Conservation (phyloP, 257 asterid genomes). For the Ligustrum vulgare region DNA sequence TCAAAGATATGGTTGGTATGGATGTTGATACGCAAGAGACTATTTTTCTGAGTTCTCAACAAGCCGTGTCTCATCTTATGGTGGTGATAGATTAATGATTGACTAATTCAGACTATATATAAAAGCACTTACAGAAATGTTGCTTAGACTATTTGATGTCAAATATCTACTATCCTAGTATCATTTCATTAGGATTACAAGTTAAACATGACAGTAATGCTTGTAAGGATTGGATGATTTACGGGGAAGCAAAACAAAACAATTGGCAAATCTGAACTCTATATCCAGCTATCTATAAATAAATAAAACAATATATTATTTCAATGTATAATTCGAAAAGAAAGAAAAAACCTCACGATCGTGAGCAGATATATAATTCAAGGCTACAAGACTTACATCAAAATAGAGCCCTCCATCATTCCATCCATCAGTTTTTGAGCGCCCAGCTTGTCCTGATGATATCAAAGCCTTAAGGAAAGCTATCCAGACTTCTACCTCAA, state of each 20-base stretch:
- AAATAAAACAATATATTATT: not conserved
- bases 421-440: constrained; percentile 96
- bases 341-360: not conserved
- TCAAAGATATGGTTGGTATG: too few relatives aligned
- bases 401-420: constrained; percentile 79
- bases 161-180: constrained; percentile 64
- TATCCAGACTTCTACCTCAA: constrained; percentile 93
- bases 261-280: not conserved
- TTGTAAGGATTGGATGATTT: not conserved
- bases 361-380: constrained; percentile 10
- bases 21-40: too few relatives aligned
- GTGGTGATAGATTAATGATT: too few relatives aligned
- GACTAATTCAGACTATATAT: too few relatives aligned
- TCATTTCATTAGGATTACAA: constrained; percentile 8
- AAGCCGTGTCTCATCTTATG: too few relatives aligned
- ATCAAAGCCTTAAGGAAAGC: constrained; percentile 78
- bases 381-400: constrained; percentile 51
- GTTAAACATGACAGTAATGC: constrained; percentile 12
- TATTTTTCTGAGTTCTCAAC: too few relatives aligned
- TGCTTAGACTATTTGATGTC: constrained; percentile 74
- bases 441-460: constrained; percentile 75
- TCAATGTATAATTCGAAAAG: not conserved
- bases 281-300: not conserved
- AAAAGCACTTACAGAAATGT: constrained; percentile 74
- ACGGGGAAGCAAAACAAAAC: not conserved